These are phyloP conservation scores for Saccharomycopsis guyanensis DNA, from an alignment of 805 yeast genomes.

Conservation along the genomic window DNA sequence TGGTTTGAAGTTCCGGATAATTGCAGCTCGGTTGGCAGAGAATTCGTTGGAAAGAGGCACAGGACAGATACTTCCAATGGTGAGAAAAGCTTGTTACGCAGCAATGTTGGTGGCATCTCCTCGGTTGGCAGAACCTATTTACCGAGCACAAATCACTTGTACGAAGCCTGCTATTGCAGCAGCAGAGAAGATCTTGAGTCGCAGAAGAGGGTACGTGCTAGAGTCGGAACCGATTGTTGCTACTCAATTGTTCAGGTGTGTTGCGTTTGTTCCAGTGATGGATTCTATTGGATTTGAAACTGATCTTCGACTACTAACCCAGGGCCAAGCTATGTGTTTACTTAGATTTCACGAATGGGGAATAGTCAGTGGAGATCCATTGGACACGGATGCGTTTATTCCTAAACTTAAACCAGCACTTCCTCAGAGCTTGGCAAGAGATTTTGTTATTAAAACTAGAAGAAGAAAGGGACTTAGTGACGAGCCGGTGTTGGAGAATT, in stretches of 20 bases:
- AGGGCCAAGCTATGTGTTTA: slow-evolving; percentile 70
- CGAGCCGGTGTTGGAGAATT: slow-evolving; percentile 49
- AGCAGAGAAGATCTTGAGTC: slow-evolving; percentile 42
- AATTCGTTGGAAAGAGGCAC: slow-evolving; percentile 43
- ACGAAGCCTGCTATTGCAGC: slow-evolving; percentile 40
- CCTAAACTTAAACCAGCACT: slow-evolving; percentile 76
- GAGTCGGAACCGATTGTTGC: slow-evolving; percentile 55
- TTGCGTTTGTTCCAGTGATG: slow-evolving; percentile 73
- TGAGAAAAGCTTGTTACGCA: slow-evolving; percentile 76
- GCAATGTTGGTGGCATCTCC: slow-evolving; percentile 77
- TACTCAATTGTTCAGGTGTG: slow-evolving; percentile 55
- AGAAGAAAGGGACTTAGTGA: slow-evolving; percentile 77
- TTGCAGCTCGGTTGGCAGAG: slow-evolving; percentile 48
- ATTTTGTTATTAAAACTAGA: slow-evolving; percentile 83
- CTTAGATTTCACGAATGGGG: slow-evolving; percentile 66
- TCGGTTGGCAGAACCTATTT: slow-evolving; percentile 73
- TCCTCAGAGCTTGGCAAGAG: slow-evolving; percentile 65
- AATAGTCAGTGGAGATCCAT: slow-evolving; percentile 84
- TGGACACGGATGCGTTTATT: slow-evolving; percentile 55
- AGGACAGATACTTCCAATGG: slow-evolving; percentile 74
- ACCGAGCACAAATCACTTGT: slow-evolving; percentile 51
- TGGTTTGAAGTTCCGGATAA: slow-evolving; percentile 60
- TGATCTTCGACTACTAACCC: slow-evolving; percentile 69
- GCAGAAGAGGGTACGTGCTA: slow-evolving; percentile 62
- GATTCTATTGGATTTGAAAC: slow-evolving; percentile 88